Base-by-base conservation (phyloP, 495 filamentous ascomycete genomes). In the Aspergillus diversus region DNA sequence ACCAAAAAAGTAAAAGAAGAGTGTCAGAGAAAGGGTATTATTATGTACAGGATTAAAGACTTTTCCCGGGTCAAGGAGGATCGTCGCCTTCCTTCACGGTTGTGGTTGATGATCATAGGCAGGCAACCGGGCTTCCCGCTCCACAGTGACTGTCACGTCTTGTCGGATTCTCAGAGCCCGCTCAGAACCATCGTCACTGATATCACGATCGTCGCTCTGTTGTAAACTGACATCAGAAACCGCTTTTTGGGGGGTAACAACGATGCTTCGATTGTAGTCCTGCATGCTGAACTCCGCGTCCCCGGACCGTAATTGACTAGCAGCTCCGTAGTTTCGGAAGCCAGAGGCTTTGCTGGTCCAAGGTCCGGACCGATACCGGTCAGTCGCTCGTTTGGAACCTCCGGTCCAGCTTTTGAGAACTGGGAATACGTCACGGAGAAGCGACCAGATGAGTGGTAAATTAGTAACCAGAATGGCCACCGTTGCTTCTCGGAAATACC, bases 401-500 rank as follows among this genome's bases (percentile, higher is more conserved):
- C 77, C 78, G 17, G 75, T 78, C 79, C 79, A 81, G 60, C 77
- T 80, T 63, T 76, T 77, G 66, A 83, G 72, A 3, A 71, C 72
- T 6, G 83, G 82, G 73, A 90, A 89, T 37, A 84, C 72, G 49
- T 84, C 83, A 33, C 84, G 82, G 17, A 89, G 71, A 4, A 88
- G 79, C 1, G 86, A 84, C 86, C 87, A 90, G 61, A 84, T 78
- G 60, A 87, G 84, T 0, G 88, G 88, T 4, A 90, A 73, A 65
- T 90, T 90, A 58, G 85, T 84, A 13, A 89, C 86, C 11, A 88
- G 76, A 43, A 90, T 77, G 4, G 87, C 86, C 5, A 87, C 89
- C 5, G 81, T 82, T 16, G 83, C 83, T 82, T 91, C 88, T n/a
- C 88, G 85, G 66, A 84, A 80, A 71, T 91, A 90, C 88, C 88